Evolutionary conservation across 1,284 basidiomycete genomes (phyloP).

Genomic region (Meripilus lineatus): DNA sequence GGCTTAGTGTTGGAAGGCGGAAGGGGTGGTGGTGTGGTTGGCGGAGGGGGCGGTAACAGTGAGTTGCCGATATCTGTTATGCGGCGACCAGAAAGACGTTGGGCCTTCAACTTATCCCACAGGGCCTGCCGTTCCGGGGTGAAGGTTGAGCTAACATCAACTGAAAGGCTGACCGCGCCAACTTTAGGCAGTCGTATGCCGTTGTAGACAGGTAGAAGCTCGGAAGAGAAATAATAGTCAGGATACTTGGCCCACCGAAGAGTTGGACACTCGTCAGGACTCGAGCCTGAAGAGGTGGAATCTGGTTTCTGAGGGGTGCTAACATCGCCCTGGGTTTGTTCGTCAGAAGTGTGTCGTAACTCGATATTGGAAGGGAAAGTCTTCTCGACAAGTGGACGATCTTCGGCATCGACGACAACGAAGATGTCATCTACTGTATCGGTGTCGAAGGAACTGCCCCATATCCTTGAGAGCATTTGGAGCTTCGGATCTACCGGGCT

Average conservation of each 20-base stretch:
- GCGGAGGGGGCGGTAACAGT: conserved; percentile 14
- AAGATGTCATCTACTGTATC: conserved; percentile 8
- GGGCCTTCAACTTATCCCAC: conserved; percentile 33
- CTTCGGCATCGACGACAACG: conserved; percentile 5
- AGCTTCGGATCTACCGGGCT: conserved; percentile 45
- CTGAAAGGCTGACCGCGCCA: conserved; percentile 7
- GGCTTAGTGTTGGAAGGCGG: conserved; percentile 12
- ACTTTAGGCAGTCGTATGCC: conserved; percentile 32
- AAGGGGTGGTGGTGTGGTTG: conserved; percentile 14
- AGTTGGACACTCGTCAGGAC: conserved; percentile 8
- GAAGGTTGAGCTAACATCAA: conserved; percentile 29
- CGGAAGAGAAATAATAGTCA: conserved; percentile 50
- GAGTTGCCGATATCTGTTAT: no score
- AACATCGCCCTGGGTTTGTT: not conserved
- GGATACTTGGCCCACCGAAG: conserved; percentile 63
- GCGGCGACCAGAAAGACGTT: conserved; percentile 9
- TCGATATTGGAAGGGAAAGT: not conserved
- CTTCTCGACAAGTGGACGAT: not conserved
- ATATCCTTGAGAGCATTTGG: conserved; percentile 36
- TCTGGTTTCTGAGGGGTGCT: not conserved
- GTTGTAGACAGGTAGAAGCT: conserved; percentile 50
- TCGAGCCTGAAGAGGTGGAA: conserved; percentile 1
- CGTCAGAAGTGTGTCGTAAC: not conserved
- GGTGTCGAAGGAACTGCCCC: conserved; percentile 17
- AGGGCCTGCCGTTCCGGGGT: conserved; percentile 33